phyloP scores from a whole-genome alignment of 2,329 filamentous ascomycete genomes.

The Sporothrix curviconia region DNA sequence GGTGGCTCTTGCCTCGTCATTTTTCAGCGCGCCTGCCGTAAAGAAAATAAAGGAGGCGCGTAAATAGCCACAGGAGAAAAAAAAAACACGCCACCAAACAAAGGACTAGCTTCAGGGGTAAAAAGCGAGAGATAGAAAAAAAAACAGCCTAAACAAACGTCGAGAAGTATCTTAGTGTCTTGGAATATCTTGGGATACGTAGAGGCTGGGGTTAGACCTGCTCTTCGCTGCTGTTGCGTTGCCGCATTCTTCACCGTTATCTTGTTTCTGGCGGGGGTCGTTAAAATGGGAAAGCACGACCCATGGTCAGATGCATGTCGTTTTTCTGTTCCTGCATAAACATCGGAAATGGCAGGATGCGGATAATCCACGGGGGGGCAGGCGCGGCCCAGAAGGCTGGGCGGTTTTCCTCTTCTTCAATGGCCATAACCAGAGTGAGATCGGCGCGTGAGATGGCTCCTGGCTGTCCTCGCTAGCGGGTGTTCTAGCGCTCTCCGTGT shows the following conservation, averaged over 20 bases:
- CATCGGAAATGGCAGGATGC: slow-evolving; percentile 1
- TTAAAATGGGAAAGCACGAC: neutral
- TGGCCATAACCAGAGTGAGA: neutral
- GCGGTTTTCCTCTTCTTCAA: neutral
- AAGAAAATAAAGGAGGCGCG: no score
- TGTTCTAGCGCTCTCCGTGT: neutral
- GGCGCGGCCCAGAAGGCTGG: slow-evolving; percentile 1
- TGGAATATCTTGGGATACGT: no score
- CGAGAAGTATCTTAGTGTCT: no score
- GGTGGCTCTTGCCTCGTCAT: neutral
- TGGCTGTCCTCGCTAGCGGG: neutral
- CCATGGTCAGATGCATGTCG: neutral
- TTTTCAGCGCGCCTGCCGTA: no score
- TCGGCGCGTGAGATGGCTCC: slow-evolving; percentile 5
- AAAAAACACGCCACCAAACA: neutral
- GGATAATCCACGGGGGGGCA: neutral
- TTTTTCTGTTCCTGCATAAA: slow-evolving; percentile 9
- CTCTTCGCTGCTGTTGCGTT: no score
- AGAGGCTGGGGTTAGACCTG: no score
- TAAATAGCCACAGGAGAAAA: no score
- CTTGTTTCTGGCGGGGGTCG: neutral
- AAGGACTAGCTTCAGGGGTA: slow-evolving; percentile 2
- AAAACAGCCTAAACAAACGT: no score
- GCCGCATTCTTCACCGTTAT: slow-evolving; percentile 5
- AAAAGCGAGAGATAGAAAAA: no score